These are phyloP conservation scores for Pholiota conissans DNA, from an alignment of 768 basidiomycete species.

Conservation along the genomic window DNA sequence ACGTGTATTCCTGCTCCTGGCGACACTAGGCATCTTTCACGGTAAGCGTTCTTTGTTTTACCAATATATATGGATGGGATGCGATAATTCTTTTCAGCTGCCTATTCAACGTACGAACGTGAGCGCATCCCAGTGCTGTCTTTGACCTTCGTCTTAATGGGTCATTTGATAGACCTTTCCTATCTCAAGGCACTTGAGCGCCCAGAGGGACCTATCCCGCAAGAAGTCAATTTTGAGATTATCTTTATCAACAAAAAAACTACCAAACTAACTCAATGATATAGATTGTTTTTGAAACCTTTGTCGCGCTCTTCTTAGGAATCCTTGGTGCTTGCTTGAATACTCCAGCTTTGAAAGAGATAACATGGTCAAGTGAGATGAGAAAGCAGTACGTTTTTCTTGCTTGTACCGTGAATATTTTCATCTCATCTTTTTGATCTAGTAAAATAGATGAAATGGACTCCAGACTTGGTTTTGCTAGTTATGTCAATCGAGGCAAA, in stretches of 20 bases:
- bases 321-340: conserved; percentile 73
- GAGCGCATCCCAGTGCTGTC: conserved; percentile 24
- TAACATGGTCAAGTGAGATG: conserved; percentile 92
- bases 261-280: neutral
- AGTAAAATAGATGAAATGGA: conserved; percentile 81
- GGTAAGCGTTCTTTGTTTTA: conserved; percentile 34
- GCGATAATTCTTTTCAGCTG: conserved; percentile 50
- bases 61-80: conserved; percentile 2
- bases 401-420: neutral
- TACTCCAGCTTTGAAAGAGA: conserved; percentile 70
- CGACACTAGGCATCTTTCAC: conserved; percentile 51
- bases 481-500: conserved; percentile 59
- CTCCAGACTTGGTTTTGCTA: conserved; percentile 62
- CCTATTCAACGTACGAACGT: conserved; percentile 83
- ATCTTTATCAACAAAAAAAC: neutral
- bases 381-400: conserved; percentile 57
- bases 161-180: conserved; percentile 62
- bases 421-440: conserved; percentile 5
- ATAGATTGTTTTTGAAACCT: conserved; percentile 69
- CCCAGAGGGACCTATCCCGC: conserved; percentile 66
- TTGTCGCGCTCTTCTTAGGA: conserved; percentile 64
- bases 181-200: conserved; percentile 73
- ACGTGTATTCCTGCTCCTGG: conserved; percentile 44
- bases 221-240: conserved; percentile 50
- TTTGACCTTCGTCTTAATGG: neutral